Percentiles rank a stretch among this genome's conserved stretches.
Evolutionary conservation across 2,329 filamentous ascomycete genomes (phyloP).

Genomic region (Alternaria gaisen): DNA sequence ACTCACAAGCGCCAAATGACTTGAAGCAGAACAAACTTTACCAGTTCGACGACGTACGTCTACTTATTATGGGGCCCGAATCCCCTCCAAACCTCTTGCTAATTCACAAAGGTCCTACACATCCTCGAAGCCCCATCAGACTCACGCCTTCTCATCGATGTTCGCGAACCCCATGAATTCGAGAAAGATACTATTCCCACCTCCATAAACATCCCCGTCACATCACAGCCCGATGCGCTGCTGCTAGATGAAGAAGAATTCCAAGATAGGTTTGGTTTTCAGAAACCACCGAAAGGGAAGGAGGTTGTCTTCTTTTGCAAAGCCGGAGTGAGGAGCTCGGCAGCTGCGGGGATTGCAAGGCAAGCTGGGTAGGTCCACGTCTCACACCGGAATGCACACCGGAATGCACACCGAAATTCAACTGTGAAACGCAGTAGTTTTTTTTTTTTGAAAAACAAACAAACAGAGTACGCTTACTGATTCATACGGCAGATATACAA

Average conservation of each 20-base stretch:
- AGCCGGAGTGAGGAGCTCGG: constrained; percentile 81
- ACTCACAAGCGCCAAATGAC: constrained; percentile 42
- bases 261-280: constrained; percentile 79
- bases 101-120: constrained; percentile 42
- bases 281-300: constrained; percentile 36
- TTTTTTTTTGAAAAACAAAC: background rate
- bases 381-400: background rate
- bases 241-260: constrained; percentile 82
- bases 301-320: constrained; percentile 84
- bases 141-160: constrained; percentile 60
- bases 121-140: constrained; percentile 40
- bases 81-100: background rate
- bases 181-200: constrained; percentile 74
- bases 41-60: constrained; percentile 50
- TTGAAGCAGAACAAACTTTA: constrained; percentile 47
- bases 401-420: background rate
- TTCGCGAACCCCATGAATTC: constrained; percentile 77
- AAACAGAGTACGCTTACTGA: background rate
- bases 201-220: constrained; percentile 83
- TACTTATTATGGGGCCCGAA: background rate
- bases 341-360: constrained; percentile 79
- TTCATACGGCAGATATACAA: constrained; percentile 60
- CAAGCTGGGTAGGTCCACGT: constrained; percentile 72
- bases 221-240: constrained; percentile 78
- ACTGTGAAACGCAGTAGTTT: background rate